These are phyloP conservation scores for Trypanosoma brucei DNA, from an alignment of 208 protist genomes.

Conservation along the genomic window DNA sequence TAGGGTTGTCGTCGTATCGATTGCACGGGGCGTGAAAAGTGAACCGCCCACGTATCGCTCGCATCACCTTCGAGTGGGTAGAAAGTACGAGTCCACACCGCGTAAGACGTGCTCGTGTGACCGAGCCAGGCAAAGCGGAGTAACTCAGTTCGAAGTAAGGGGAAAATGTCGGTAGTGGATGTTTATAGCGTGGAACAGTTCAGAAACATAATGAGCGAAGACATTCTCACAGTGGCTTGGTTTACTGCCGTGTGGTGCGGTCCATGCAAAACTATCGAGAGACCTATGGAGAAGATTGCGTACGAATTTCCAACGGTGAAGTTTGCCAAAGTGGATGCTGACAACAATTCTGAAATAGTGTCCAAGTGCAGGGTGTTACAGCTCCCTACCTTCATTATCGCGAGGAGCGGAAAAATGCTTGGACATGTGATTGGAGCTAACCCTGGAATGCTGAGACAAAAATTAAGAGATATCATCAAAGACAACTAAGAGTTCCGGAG, in stretches of 20 bases:
- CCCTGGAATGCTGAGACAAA: conserved; percentile 49
- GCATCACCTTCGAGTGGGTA: no score
- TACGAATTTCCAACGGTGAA: conserved; percentile 68
- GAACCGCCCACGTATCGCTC: no score
- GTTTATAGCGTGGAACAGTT: conserved; percentile 74
- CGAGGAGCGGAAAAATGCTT: conserved; percentile 42
- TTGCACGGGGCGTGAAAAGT: no score
- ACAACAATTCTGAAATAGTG: conserved; percentile 80
- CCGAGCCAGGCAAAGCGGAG: no score
- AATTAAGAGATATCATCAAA: conserved; percentile 45
- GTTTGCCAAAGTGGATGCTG: conserved; percentile 72
- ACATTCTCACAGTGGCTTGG: conserved; percentile 57
- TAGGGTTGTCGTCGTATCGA: no score
- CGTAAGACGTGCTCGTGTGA: no score
- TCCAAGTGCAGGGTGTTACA: conserved; percentile 67
- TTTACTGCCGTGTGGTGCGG: conserved; percentile 82
- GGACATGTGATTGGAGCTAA: conserved; percentile 80
- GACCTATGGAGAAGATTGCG: conserved; percentile 66
- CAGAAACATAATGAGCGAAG: conserved; percentile 55
- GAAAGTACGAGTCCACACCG: no score
- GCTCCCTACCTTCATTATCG: conserved; percentile 80
- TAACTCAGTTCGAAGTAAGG: no score
- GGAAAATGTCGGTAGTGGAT: conserved; percentile 61
- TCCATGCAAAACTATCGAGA: conserved; percentile 74
- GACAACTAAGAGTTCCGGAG: neutral